Conservation (phyloP, 2,329 filamentous ascomycete species). For the Hypoxylon sp. region DNA sequence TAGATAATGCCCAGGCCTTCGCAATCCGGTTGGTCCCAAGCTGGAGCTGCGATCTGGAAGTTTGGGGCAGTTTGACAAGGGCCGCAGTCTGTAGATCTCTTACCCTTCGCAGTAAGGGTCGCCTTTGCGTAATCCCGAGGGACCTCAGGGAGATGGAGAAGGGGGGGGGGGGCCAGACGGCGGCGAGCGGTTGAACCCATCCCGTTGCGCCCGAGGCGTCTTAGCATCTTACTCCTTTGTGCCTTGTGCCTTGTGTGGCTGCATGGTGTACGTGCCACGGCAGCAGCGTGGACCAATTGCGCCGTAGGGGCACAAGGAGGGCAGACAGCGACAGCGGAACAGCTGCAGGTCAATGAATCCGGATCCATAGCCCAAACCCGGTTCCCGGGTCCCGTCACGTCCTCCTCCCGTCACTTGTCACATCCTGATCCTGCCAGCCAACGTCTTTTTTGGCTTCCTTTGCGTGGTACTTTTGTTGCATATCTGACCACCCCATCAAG, state of each 20-base stretch:
- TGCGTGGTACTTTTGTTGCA: slow-evolving; percentile 21
- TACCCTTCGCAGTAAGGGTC: slow-evolving; percentile 31
- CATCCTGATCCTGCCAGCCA: slow-evolving; percentile 23
- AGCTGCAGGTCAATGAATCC: slow-evolving; percentile 39
- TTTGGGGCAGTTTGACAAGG: slow-evolving; percentile 29
- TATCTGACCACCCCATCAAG: too few relatives aligned
- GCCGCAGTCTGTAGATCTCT: slow-evolving; percentile 32
- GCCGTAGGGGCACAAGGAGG: slow-evolving; percentile 21
- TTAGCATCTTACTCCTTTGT: neutral
- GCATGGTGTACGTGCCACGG: slow-evolving; percentile 5
- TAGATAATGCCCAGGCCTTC: slow-evolving; percentile 17
- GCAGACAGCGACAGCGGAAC: slow-evolving; percentile 37
- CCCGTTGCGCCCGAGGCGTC: slow-evolving; percentile 28
- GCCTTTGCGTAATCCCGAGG: slow-evolving; percentile 34
- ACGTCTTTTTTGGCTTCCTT: slow-evolving; percentile 26
- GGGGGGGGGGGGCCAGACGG: too few relatives aligned
- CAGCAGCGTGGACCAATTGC: slow-evolving; percentile 25
- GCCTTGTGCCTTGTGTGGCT: slow-evolving; percentile 25
- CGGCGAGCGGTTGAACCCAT: slow-evolving; percentile 30
- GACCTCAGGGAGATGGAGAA: too few relatives aligned
- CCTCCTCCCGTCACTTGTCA: slow-evolving; percentile 30
- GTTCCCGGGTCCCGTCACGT: slow-evolving; percentile 33
- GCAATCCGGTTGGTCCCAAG: slow-evolving; percentile 32
- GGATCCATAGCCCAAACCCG: slow-evolving; percentile 34
- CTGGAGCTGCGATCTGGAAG: slow-evolving; percentile 31